Evolutionary conservation across 768 basidiomycete species (phyloP).

Genomic region (Rhizopogon vinicolor): DNA sequence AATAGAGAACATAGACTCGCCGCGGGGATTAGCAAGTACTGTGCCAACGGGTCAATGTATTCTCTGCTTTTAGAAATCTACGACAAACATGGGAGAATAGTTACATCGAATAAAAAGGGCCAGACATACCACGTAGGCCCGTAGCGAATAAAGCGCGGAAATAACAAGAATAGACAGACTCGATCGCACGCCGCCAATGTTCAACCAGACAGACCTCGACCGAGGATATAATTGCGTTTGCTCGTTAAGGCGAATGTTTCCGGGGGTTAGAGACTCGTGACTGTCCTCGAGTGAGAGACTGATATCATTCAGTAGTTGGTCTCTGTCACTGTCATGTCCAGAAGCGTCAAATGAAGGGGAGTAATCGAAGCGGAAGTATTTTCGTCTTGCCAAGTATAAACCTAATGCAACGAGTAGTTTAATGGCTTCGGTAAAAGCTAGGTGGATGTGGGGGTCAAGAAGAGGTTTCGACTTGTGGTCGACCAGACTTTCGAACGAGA

Average conservation of each 20-base stretch:
- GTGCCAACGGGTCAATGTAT: constrained; percentile 14
- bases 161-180: constrained; percentile 10
- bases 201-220: not conserved
- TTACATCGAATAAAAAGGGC: not conserved
- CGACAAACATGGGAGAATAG: constrained; percentile 2
- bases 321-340: constrained; percentile 1
- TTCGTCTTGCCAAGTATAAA: constrained; percentile 9
- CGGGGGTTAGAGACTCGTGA: constrained; percentile 2
- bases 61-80: constrained; percentile 17
- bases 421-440: constrained; percentile 14
- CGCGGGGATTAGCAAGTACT: constrained; percentile 20
- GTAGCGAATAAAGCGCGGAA: constrained; percentile 9
- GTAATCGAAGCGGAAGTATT: not conserved
- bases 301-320: constrained; percentile 6
- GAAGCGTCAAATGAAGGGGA: not conserved
- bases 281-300: constrained; percentile 5
- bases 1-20: constrained; percentile 16
- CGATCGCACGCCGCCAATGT: constrained; percentile 10
- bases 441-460: constrained; percentile 6
- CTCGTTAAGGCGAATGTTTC: not conserved
- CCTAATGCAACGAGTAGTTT: constrained; percentile 14
- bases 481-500: not conserved
- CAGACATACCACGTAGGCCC: constrained; percentile 17
- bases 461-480: not conserved
- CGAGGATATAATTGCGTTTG: constrained; percentile 4